These are phyloP conservation scores for Cicer bijugum DNA, from an alignment of 306 rosid genomes.

Conservation along the genomic window DNA sequence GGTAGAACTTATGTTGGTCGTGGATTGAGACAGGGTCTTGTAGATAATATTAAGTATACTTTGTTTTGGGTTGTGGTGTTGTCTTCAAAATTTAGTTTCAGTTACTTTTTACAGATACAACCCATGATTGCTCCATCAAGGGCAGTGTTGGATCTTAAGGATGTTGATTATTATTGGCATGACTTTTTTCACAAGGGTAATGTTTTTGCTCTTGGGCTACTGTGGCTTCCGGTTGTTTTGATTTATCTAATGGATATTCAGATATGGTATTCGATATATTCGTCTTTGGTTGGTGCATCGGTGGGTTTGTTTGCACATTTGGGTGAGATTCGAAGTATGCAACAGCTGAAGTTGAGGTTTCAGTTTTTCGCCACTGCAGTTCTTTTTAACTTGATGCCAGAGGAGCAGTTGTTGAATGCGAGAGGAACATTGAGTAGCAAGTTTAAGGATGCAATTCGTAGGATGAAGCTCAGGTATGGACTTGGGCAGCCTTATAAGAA, in stretches of 20 bases:
- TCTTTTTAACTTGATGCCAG: conserved; percentile 89
- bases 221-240: conserved; percentile 88
- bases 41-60: conserved; percentile 69
- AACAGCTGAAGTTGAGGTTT: conserved; percentile 81
- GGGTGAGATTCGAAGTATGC: conserved; percentile 90
- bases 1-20: conserved; percentile 81
- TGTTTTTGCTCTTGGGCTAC: conserved; percentile 56
- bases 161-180: conserved; percentile 61
- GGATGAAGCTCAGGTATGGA: conserved; percentile 94
- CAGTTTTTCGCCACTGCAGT: conserved; percentile 90
- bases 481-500: conserved; percentile 79
- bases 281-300: conserved; percentile 80
- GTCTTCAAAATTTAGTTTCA: conserved; percentile 75
- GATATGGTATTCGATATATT: conserved; percentile 89
- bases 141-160: conserved; percentile 51
- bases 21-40: conserved; percentile 83
- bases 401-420: conserved; percentile 75
- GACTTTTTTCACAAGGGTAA: conserved; percentile 54
- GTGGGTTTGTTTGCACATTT: conserved; percentile 88
- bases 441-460: conserved; percentile 66
- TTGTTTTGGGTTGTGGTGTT: conserved; percentile 81
- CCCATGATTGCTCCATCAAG: conserved; percentile 81
- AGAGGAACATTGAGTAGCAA: conserved; percentile 67
- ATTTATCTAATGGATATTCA: conserved; percentile 91
- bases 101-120: conserved; percentile 80